Percentiles rank a stretch among this genome's conserved stretches.
phyloP scores from a whole-genome alignment of 164 flowering plant species.

The Tinospora cordifolia region DNA sequence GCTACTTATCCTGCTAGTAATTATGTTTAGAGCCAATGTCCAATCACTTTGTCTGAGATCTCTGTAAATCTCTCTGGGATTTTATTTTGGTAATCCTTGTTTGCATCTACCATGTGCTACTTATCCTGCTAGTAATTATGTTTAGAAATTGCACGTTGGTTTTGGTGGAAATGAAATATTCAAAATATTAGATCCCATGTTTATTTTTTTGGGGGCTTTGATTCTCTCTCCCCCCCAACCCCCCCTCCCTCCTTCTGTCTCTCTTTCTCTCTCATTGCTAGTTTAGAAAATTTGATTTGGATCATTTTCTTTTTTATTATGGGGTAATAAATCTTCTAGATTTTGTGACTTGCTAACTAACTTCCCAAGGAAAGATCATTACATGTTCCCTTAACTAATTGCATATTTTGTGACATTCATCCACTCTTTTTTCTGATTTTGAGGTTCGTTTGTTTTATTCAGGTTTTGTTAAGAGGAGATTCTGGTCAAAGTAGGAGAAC shows the following conservation, averaged over 20 bases:
- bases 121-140: too few species aligned
- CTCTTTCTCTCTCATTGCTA: neutral
- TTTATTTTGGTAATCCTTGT: too few species aligned
- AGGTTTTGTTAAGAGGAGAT: slow-evolving; percentile 47
- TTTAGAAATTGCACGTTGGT: neutral
- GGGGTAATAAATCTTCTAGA: neutral
- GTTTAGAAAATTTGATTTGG: too few species aligned
- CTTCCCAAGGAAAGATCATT: neutral
- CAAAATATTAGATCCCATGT: neutral
- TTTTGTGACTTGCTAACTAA: neutral
- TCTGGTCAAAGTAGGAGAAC: slow-evolving; percentile 18
- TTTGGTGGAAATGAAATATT: neutral
- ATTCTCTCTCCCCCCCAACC: neutral
- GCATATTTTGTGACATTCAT: neutral
- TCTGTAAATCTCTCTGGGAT: too few species aligned
- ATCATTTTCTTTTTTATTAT: neutral
- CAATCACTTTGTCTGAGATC: too few species aligned
- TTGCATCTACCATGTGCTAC: too few species aligned
- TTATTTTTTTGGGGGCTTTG: neutral
- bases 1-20: too few species aligned
- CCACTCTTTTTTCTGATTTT: neutral
- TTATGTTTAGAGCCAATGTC: too few species aligned
- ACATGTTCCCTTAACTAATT: neutral
- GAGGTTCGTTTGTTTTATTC: slow-evolving; percentile 9
- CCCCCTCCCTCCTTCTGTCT: too few species aligned